Percentiles rank a stretch among this genome's conserved stretches.
Conservation (phyloP, 371 early-diverging fungal species). For the Apophysomyces elegans region DNA sequence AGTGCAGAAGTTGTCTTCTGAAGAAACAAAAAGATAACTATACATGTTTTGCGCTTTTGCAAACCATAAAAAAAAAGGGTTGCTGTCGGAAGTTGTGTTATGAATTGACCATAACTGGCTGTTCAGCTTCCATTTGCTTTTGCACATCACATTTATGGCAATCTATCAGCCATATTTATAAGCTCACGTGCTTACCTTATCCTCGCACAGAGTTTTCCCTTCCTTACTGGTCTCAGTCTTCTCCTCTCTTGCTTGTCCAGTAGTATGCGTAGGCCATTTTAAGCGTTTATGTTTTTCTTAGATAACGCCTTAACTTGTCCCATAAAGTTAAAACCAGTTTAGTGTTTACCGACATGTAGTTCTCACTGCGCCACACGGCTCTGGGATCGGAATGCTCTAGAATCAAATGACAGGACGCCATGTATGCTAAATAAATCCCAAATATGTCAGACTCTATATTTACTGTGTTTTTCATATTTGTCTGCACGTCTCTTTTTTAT, state of each 20-base stretch:
- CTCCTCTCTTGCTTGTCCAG: too few species aligned
- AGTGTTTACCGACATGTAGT: background rate
- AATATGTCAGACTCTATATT: background rate
- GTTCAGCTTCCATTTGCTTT: background rate
- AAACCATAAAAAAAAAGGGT: conserved; percentile 3
- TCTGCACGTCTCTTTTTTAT: too few species aligned
- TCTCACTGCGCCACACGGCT: conserved; percentile 8
- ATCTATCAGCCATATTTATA: conserved; percentile 1
- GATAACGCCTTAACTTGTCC: too few species aligned
- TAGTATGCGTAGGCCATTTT: too few species aligned
- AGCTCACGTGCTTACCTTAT: background rate
- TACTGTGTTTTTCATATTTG: too few species aligned
- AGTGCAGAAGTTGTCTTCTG: background rate
- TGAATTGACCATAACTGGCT: background rate
- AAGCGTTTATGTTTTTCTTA: too few species aligned
- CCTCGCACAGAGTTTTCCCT: background rate
- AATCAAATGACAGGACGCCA: conserved; percentile 6
- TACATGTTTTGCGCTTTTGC: conserved; percentile 3
- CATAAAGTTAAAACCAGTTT: too few species aligned
- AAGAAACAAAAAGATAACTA: background rate
- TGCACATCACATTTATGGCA: conserved; percentile 7
- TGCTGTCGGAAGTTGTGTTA: background rate
- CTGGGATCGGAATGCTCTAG: background rate
- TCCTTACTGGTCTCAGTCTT: background rate
- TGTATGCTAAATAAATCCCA: conserved; percentile 4